Base-by-base conservation (phyloP, 108 stramenopile genomes). In the Schizochytrium sp. region DNA sequence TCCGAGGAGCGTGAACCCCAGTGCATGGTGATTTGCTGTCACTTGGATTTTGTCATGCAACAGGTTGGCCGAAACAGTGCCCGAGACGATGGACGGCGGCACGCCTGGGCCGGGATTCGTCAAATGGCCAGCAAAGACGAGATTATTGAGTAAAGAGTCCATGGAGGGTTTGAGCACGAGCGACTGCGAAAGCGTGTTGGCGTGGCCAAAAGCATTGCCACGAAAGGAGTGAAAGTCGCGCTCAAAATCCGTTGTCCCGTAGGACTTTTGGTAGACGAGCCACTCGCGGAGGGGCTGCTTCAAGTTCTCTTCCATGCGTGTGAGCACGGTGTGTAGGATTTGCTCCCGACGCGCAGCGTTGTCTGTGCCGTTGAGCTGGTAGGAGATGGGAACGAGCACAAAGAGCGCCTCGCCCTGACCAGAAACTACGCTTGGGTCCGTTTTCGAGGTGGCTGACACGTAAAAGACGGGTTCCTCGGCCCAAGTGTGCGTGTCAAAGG, bases 341-440 rank as follows among this genome's bases (percentile, higher is more conserved):
- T 12, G 43, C 5, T 83, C 76, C 14, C 76, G 76, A 14, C 19
- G 6, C 51, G 6, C 76, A 6, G n/a, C 51, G 5, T 18, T 83
- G 28, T 83, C 76, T 3, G 76, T 83, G n/a, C 76, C 76, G 48
- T 83, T 83, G 4, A 83, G 76, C 5, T 83, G 76, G 76, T 83
- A 83, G 51, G 76, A 83, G 76, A 83, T 28, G n/a, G 76, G 76
- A 0, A 83, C 76, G 10, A 83, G 76, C n/a, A 83, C 76, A 53
- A 83, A 83, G 48, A 83, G 76, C 10, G 76, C 76, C 76, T 83
- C 76, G 14, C 76, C 76, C n/a, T 83, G 19, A 34, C 76, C 76
- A 18, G 10, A 14, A 6, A 28, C 28, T 12, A 83, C 76, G 3
- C 14, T n/a, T 6, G 6, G 76, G 51, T 83, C 76, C 6, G 76